Conservation (phyloP, 2,329 filamentous ascomycete genomes). For the Macrophomina tecta region DNA sequence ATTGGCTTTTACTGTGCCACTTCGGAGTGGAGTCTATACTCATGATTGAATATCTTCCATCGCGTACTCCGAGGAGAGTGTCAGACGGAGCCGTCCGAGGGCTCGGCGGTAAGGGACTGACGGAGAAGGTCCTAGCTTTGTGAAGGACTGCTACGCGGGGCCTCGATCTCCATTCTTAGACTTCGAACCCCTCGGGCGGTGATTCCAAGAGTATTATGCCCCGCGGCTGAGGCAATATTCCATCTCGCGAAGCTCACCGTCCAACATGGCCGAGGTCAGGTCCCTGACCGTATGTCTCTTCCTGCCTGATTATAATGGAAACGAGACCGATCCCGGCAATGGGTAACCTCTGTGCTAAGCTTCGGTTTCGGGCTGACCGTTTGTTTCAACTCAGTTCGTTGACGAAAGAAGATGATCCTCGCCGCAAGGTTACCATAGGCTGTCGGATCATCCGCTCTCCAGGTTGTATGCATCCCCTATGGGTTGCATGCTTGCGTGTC, state of each 20-base stretch:
- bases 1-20: neutral
- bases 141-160: neutral
- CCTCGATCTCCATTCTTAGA: neutral
- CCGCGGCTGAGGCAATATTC: neutral
- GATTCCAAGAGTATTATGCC: neutral
- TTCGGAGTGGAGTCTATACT: neutral
- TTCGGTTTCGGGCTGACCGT: constrained; percentile 5
- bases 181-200: neutral
- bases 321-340: neutral
- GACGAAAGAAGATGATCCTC: too few relatives aligned
- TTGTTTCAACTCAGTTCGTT: neutral
- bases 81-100: neutral
- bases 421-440: neutral
- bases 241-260: neutral
- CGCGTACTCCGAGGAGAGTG: constrained; percentile 4
- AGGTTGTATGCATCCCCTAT: too few relatives aligned
- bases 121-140: neutral
- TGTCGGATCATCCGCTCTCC: neutral
- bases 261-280: neutral
- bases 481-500: too few relatives aligned
- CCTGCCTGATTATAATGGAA: neutral
- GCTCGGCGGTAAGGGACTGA: constrained; percentile 8
- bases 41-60: constrained; percentile 9
- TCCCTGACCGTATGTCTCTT: neutral
- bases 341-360: constrained; percentile 19